Conservation (phyloP, 202 grass and related monocot genomes). For the Hordeum pubiflorum region DNA sequence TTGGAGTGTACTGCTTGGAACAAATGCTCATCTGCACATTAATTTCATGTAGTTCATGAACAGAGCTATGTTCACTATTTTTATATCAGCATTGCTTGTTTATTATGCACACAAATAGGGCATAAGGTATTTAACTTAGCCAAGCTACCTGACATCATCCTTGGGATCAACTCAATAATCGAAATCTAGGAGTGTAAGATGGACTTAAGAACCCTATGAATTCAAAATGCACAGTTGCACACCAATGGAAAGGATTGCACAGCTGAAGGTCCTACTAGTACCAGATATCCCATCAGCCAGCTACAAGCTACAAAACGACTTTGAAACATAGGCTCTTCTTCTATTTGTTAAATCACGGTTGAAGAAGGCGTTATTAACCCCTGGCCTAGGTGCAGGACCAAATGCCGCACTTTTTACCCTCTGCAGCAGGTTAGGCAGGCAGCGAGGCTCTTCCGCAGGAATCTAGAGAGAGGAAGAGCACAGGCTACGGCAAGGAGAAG, state of each 20-base stretch:
- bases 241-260: neutral
- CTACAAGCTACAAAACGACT: neutral
- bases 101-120: neutral
- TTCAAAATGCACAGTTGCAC: neutral
- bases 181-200: neutral
- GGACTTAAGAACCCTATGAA: neutral
- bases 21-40: neutral
- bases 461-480: neutral
- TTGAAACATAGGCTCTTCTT: neutral
- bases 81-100: neutral
- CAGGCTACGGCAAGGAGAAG: neutral
- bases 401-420: neutral
- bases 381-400: neutral
- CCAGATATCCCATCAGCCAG: neutral
- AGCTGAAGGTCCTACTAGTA: neutral
- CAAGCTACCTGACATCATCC: neutral
- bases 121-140: neutral
- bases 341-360: neutral
- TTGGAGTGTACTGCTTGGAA: neutral
- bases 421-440: neutral
- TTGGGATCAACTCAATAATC: neutral
- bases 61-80: neutral
- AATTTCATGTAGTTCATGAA: constrained; percentile 12
- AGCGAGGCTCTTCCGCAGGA: neutral
- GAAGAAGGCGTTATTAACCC: too few species aligned